These are phyloP conservation scores for Podospora australis DNA, from an alignment of 495 filamentous ascomycete species.

Conservation along the genomic window DNA sequence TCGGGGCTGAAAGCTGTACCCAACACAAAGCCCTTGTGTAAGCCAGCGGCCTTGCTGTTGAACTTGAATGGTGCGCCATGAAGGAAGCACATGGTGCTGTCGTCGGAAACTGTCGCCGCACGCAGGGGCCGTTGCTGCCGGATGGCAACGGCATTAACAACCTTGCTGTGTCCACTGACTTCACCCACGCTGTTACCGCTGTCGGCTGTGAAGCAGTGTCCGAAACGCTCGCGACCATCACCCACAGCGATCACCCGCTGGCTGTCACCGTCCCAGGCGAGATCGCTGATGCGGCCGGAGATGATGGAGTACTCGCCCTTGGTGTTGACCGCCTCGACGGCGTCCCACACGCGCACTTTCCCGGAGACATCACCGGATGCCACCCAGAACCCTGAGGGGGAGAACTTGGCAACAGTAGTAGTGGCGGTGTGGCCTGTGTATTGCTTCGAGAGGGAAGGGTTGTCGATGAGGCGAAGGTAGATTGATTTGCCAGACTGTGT, in stretches of 20 bases:
- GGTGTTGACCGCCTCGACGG: constrained; percentile 56
- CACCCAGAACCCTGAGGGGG: constrained; percentile 90
- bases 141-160: constrained; percentile 86
- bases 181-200: constrained; percentile 94
- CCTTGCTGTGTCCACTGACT: constrained; percentile 80
- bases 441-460: constrained; percentile 73
- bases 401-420: constrained; percentile 89
- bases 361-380: constrained; percentile 89
- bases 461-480: constrained; percentile 86
- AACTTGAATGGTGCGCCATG: constrained; percentile 95
- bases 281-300: constrained; percentile 87
- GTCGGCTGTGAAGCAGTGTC: constrained; percentile 91
- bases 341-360: constrained; percentile 83
- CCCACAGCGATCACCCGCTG: constrained; percentile 95
- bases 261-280: constrained; percentile 96
- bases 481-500: constrained; percentile 87
- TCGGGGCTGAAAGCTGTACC: constrained; percentile 88
- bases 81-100: constrained; percentile 82
- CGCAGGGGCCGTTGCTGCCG: constrained; percentile 82
- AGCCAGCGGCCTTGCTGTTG: constrained; percentile 60
- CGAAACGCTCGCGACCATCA: constrained; percentile 87
- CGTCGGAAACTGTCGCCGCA: constrained; percentile 86
- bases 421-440: constrained; percentile 83
- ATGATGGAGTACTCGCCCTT: constrained; percentile 91
- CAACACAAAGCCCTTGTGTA: constrained; percentile 84